Percentiles rank a stretch among this genome's conserved stretches.
Conservation (phyloP, 805 yeast species). For the Metschnikowia borealis region DNA sequence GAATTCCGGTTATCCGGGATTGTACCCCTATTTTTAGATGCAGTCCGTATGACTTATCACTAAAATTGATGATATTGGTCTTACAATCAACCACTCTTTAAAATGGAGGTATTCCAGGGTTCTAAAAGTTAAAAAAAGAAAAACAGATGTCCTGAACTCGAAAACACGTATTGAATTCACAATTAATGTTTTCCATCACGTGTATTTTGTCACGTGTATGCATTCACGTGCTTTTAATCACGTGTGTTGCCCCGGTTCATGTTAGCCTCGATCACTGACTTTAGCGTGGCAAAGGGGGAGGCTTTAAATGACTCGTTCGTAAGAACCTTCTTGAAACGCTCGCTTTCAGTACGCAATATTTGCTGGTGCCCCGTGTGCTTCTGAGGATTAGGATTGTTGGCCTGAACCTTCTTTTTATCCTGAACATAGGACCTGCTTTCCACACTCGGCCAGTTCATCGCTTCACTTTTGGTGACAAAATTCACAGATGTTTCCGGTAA, state of each 20-base stretch:
- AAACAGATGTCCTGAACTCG: no score
- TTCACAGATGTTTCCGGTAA: conserved; percentile 35
- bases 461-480: conserved; percentile 10
- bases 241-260: conserved; percentile 7
- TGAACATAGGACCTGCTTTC: conserved; percentile 17
- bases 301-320: conserved; percentile 50
- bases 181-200: no score
- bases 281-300: conserved; percentile 64
- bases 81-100: no score
- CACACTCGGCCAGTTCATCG: conserved; percentile 7
- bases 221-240: no score
- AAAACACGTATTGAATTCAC: background rate
- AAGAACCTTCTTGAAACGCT: conserved; percentile 55
- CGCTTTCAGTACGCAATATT: conserved; percentile 55
- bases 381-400: conserved; percentile 51
- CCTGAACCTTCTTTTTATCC: conserved; percentile 18
- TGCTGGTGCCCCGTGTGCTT: conserved; percentile 37
- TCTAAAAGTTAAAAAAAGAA: no score
- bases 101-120: no score
- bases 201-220: no score
- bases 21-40: no score
- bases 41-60: no score
- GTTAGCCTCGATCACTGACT: conserved; percentile 44
- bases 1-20: no score
- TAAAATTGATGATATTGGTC: no score